Evolutionary conservation across 257 asterid species (phyloP).

Genomic region (Capsicum rhomboideum): DNA sequence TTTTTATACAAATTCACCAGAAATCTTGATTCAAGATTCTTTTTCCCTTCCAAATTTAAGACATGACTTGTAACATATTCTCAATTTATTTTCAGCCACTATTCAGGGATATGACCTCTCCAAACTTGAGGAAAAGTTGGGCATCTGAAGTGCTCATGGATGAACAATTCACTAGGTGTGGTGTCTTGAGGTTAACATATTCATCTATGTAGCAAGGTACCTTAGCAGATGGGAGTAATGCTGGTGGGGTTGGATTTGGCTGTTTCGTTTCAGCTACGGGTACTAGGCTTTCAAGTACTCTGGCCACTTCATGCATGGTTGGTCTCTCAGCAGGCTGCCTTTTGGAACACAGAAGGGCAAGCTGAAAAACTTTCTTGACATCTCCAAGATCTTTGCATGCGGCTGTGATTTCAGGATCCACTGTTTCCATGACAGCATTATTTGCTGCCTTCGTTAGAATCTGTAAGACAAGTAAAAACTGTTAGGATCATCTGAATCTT

Average conservation of each 20-base stretch:
- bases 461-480: slow-evolving; percentile 21
- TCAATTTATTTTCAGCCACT: slow-evolving; percentile 22
- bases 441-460: slow-evolving; percentile 63
- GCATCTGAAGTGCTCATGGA: slow-evolving; percentile 89
- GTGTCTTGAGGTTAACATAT: slow-evolving; percentile 78
- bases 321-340: slow-evolving; percentile 82
- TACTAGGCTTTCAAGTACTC: slow-evolving; percentile 55
- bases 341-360: slow-evolving; percentile 85
- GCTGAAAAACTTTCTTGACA: slow-evolving; percentile 88
- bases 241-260: not conserved
- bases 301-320: slow-evolving; percentile 80
- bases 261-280: slow-evolving; percentile 26
- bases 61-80: not conserved
- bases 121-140: slow-evolving; percentile 73
- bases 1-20: not conserved
- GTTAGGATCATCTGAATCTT: not conserved
- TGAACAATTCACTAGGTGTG: slow-evolving; percentile 77
- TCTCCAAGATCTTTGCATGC: slow-evolving; percentile 80
- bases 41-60: not conserved
- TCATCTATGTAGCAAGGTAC: slow-evolving; percentile 71
- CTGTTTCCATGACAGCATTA: slow-evolving; percentile 85
- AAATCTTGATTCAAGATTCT: not conserved
- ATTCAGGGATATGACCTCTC: slow-evolving; percentile 70
- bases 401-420: slow-evolving; percentile 66
- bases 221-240: slow-evolving; percentile 33